These are phyloP conservation scores for Apiotrichum mycotoxinovorans DNA, from an alignment of 1,284 basidiomycete genomes.

Conservation along the genomic window DNA sequence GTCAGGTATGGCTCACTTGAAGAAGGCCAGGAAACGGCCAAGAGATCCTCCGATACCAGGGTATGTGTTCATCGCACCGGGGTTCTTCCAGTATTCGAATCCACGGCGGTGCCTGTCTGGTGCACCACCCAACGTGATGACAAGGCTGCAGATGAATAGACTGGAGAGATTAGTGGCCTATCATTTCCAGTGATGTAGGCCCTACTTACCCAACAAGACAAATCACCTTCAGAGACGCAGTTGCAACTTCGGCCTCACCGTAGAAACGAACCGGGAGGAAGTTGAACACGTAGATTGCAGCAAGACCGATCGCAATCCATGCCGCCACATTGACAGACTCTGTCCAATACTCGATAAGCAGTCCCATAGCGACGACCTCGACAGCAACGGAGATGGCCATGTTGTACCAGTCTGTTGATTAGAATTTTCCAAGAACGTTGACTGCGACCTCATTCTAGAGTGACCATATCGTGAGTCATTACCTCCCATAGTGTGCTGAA, in stretches of 20 bases:
- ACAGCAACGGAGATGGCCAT: conserved; percentile 66
- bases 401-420: conserved; percentile 60
- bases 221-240: conserved; percentile 70
- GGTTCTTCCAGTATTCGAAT: conserved; percentile 53
- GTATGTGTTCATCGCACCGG: conserved; percentile 49
- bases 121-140: conserved; percentile 56
- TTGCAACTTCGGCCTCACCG: conserved; percentile 48
- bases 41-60: conserved; percentile 52
- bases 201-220: conserved; percentile 53
- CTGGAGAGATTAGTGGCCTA: background rate
- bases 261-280: conserved; percentile 20
- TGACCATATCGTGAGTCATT: no score
- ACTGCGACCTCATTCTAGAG: no score
- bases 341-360: conserved; percentile 70
- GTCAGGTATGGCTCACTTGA: background rate
- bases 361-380: conserved; percentile 69
- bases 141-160: conserved; percentile 57
- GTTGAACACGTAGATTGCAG: conserved; percentile 30
- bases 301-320: conserved; percentile 68
- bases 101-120: conserved; percentile 47
- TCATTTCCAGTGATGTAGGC: background rate
- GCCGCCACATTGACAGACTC: conserved; percentile 60
- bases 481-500: no score
- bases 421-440: background rate
- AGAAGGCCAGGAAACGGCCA: conserved; percentile 31